Evolutionary conservation across 495 filamentous ascomycete species (phyloP), one percentile per base, ranked within the genome.

Genomic region (Talaromyces proteolyticus): DNA sequence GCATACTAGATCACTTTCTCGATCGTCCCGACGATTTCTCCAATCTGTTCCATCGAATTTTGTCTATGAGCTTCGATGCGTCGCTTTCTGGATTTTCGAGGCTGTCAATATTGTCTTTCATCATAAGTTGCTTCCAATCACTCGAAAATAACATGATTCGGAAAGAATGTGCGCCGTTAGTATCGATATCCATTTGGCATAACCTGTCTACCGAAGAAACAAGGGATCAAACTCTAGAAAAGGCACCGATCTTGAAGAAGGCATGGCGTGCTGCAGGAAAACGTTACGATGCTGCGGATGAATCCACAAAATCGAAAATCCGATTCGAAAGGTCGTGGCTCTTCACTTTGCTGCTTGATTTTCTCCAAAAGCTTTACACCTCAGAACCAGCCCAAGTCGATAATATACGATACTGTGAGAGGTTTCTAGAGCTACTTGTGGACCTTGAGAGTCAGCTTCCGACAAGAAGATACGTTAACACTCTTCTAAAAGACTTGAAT

Each of bases 281-380:
- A 68, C 77, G 90, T 49, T 97, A 86, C 57, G 92, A 97, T 46
- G 81, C 86, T 7, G 89, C 86, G 44, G 91, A 97, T 57, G 90
- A 95, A 52, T 67, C 72, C 12, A 75, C 77, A 3, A 88, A 95
- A 59, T 82, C 84, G 29, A 85, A 86, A 56, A 72, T 96, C 53
- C 82, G 87, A 37, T 97, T 96, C 56, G 93, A 99, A 67, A 81
- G 94, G 44, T 85, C 88, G 42, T 99, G 93, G 93, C 76, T 99
- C 16, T 96, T 88, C 59, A 85, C 87, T 14, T 78, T 96, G 62
- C 68, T 93, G 1, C 66, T 96, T 45, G 86, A 92, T 55, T 99
- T 96, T 57, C 57, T 96, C 8, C 74, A 81, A 46, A 74, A 83
- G 50, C 62, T 97, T 19, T 88, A 91, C 58, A 72, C 74, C 24